Percentiles rank a stretch among this genome's conserved stretches.
phyloP scores from a whole-genome alignment of 1,284 basidiomycete genomes.

The Ganoderma multipileum region DNA sequence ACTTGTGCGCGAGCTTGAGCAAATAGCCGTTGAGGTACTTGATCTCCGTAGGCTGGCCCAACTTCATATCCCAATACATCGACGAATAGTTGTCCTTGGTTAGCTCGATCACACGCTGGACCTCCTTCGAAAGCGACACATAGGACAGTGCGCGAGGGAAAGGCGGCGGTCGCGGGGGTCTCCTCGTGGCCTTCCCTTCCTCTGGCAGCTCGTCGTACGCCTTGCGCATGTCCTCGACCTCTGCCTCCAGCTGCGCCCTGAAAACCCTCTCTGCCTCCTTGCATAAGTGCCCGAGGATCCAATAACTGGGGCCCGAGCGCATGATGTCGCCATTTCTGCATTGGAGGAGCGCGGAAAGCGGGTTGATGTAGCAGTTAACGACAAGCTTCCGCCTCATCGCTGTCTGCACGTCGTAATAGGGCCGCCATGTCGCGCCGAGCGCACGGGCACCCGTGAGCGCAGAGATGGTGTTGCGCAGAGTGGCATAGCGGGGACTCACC shows the following conservation, averaged over 20 bases:
- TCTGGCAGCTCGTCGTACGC: conserved; percentile 26
- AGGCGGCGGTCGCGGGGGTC: conserved; percentile 34
- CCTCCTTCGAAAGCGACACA: conserved; percentile 54
- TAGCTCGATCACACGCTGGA: conserved; percentile 57
- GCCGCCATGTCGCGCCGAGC: conserved; percentile 72
- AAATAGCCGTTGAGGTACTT: conserved; percentile 91
- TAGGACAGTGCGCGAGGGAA: conserved; percentile 51
- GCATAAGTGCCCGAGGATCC: conserved; percentile 59
- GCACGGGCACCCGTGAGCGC: conserved; percentile 63
- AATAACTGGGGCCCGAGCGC: conserved; percentile 47
- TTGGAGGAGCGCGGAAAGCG: conserved; percentile 84
- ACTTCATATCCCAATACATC: conserved; percentile 77
- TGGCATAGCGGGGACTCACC: conserved; percentile 51
- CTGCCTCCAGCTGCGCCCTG: conserved; percentile 52
- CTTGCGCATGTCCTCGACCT: conserved; percentile 41
- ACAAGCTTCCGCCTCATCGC: conserved; percentile 85
- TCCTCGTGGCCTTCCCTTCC: not conserved
- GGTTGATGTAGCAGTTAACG: conserved; percentile 87
- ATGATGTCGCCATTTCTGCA: conserved; percentile 84
- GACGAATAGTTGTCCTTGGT: conserved; percentile 77
- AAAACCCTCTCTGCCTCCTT: conserved; percentile 68
- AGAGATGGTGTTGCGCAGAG: conserved; percentile 74
- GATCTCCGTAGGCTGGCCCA: conserved; percentile 73
- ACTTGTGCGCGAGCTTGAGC: conserved; percentile 64
- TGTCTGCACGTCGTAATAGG: conserved; percentile 75